Conservation (phyloP, 2,329 filamentous ascomycete genomes). For the Trichoderma endophyticum region DNA sequence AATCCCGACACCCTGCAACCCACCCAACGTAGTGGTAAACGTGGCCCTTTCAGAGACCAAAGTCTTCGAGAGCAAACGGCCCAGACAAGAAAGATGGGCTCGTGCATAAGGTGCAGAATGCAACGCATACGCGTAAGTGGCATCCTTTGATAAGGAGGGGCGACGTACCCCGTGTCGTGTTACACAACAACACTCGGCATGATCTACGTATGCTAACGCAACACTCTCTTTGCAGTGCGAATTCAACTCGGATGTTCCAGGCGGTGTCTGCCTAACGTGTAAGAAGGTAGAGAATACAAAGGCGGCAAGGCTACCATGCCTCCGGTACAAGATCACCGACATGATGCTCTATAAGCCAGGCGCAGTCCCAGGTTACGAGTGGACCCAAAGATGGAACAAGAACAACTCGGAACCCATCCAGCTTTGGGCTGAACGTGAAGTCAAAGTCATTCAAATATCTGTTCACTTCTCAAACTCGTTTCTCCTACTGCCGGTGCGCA, state of each 20-base stretch:
- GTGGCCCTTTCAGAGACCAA: slow-evolving; percentile 55
- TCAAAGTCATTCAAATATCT: slow-evolving; percentile 48
- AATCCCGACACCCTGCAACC: slow-evolving; percentile 31
- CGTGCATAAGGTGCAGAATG: slow-evolving; percentile 60
- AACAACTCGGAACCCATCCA: slow-evolving; percentile 54
- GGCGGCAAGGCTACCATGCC: slow-evolving; percentile 53
- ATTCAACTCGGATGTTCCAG: slow-evolving; percentile 45
- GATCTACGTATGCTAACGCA: background rate
- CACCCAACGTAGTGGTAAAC: slow-evolving; percentile 35
- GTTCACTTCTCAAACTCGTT: slow-evolving; percentile 51
- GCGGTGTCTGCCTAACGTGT: slow-evolving; percentile 52
- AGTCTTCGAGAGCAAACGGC: slow-evolving; percentile 52
- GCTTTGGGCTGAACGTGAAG: slow-evolving; percentile 53
- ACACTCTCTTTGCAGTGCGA: slow-evolving; percentile 45
- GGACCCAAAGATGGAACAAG: slow-evolving; percentile 57
- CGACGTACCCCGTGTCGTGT: background rate
- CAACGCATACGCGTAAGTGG: slow-evolving; percentile 57
- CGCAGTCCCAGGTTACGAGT: slow-evolving; percentile 56
- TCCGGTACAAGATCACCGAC: slow-evolving; percentile 60
- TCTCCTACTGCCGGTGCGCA: slow-evolving; percentile 50
- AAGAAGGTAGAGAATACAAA: slow-evolving; percentile 49
- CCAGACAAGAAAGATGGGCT: slow-evolving; percentile 55
- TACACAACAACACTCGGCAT: background rate
- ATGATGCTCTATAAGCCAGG: slow-evolving; percentile 57
- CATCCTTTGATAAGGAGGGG: background rate